These are phyloP conservation scores for Dioszegia hungarica DNA, from an alignment of 768 basidiomycete species.

Conservation along the genomic window DNA sequence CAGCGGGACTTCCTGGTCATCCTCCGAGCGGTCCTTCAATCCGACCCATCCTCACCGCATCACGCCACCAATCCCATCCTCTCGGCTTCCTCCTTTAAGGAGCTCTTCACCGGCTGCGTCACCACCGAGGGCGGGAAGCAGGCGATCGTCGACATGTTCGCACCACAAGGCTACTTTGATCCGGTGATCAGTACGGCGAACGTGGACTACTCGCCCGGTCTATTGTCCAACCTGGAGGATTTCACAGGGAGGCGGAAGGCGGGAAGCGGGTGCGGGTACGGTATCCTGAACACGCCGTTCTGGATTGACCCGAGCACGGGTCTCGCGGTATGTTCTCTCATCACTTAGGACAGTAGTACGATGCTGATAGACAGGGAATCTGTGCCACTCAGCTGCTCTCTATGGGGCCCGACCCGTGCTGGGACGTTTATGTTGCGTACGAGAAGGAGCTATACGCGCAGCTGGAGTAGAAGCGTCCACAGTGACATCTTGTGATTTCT, in stretches of 20 bases:
- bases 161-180: constrained; percentile 9
- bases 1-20: constrained; percentile 31
- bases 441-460: background rate
- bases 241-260: constrained; percentile 23
- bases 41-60: constrained; percentile 10
- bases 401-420: background rate
- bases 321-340: constrained; percentile 10
- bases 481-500: no score
- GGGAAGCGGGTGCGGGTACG: constrained; percentile 34
- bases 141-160: background rate
- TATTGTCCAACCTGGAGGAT: constrained; percentile 18
- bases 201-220: constrained; percentile 29
- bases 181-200: background rate
- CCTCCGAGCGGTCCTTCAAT: constrained; percentile 29
- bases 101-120: constrained; percentile 25
- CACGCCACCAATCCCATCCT: constrained; percentile 15
- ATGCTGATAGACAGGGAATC: constrained; percentile 3
- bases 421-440: background rate
- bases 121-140: background rate
- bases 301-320: constrained; percentile 35
- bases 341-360: background rate
- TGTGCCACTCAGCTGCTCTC: constrained; percentile 6
- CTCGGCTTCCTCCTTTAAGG: constrained; percentile 18
- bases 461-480: background rate
- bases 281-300: constrained; percentile 24